phyloP scores from a whole-genome alignment of 179 eudicot genomes.

The Silene vulgaris region DNA sequence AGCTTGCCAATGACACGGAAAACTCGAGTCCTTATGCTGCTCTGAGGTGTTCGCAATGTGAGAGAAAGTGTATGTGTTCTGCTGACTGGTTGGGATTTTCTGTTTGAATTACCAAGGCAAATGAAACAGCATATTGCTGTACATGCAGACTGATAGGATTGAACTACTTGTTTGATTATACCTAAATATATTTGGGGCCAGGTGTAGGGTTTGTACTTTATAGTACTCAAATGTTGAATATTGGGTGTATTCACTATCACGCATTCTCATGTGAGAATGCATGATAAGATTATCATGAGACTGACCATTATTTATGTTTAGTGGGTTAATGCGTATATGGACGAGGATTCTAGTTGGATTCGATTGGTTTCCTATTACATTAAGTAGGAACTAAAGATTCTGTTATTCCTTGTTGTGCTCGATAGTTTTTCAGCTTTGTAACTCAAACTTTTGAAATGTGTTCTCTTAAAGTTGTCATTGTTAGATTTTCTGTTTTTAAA shows the following conservation, averaged over 20 bases:
- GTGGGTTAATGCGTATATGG: too few species aligned
- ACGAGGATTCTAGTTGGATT: too few species aligned
- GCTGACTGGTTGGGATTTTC: conserved; percentile 12
- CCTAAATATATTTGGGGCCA: not conserved
- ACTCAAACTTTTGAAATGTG: too few species aligned
- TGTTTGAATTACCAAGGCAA: conserved; percentile 4
- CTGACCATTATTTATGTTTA: too few species aligned
- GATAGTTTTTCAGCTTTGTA: too few species aligned
- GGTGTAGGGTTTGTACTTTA: not conserved
- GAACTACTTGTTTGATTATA: not conserved
- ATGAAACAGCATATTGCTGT: not conserved
- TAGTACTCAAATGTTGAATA: not conserved
- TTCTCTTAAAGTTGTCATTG: not conserved
- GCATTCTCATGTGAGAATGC: too few species aligned
- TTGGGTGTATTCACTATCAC: not conserved
- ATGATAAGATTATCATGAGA: too few species aligned
- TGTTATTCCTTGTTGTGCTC: too few species aligned
- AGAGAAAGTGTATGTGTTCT: conserved; percentile 59
- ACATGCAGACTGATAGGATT: conserved; percentile 1
- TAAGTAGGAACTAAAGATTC: too few species aligned
- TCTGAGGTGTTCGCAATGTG: conserved; percentile 74
- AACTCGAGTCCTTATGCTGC: conserved; percentile 36
- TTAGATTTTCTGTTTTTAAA: not conserved
- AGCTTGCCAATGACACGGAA: conserved; percentile 45
- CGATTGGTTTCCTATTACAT: too few species aligned